phyloP scores from a whole-genome alignment of 2,329 filamentous ascomycete species.

The Aureobasidium mangrovei region DNA sequence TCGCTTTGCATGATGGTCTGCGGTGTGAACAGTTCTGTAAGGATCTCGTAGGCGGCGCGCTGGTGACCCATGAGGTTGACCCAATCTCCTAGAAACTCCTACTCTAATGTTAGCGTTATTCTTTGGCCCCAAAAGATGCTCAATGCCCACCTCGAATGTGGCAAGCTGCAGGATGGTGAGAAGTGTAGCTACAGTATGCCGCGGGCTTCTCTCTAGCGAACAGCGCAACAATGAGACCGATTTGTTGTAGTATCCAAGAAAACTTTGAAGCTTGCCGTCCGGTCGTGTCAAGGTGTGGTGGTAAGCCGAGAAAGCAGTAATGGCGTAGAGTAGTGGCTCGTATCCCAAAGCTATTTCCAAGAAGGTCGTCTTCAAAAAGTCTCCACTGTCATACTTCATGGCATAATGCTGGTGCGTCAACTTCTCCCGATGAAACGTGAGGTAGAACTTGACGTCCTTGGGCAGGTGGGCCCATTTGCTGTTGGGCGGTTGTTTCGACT shows the following conservation, averaged over 20 bases:
- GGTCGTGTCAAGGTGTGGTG: conserved; percentile 65
- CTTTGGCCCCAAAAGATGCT: background rate
- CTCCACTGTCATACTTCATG: conserved; percentile 58
- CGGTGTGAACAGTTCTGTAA: conserved; percentile 69
- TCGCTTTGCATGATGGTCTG: conserved; percentile 63
- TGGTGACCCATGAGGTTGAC: conserved; percentile 88
- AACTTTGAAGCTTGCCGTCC: conserved; percentile 66
- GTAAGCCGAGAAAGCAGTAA: conserved; percentile 84
- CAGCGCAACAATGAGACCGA: conserved; percentile 69
- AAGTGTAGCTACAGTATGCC: conserved; percentile 64
- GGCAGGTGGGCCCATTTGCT: conserved; percentile 25
- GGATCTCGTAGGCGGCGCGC: conserved; percentile 74
- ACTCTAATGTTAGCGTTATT: conserved; percentile 14
- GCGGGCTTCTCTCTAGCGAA: conserved; percentile 61
- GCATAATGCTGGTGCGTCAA: conserved; percentile 79
- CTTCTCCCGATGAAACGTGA: conserved; percentile 69
- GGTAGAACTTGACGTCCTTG: conserved; percentile 65
- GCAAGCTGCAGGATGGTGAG: conserved; percentile 85
- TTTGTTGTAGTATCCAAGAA: conserved; percentile 82
- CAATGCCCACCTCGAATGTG: conserved; percentile 68
- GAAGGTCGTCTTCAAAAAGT: conserved; percentile 66
- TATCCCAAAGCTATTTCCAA: conserved; percentile 65
- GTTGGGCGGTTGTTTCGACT: conserved; percentile 9
- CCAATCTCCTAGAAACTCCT: conserved; percentile 96
- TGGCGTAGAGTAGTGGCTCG: conserved; percentile 74